Evolutionary conservation across 306 rosid genomes (phyloP), one percentile per base, ranked within the genome.

Genomic region (Rubus parviflorus): DNA sequence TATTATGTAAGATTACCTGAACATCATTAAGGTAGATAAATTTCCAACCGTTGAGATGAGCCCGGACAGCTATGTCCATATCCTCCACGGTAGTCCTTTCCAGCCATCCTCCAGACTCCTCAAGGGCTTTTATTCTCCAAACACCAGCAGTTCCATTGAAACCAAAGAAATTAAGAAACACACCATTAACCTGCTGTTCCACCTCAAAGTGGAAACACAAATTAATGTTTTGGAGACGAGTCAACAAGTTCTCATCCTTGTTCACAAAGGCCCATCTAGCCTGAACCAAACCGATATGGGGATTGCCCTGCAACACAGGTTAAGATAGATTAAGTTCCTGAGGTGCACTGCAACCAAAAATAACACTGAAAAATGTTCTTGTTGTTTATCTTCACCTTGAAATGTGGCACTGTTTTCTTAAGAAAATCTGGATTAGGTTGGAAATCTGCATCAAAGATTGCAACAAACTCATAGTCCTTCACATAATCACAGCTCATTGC

Each of bases 71-170:
- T 78, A 94, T 94, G 79, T 94, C 98, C 98, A 94, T 94, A 75
- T 94, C 98, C 84, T 94, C 97, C 38, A 94, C 98, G 7, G 98
- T 94, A 37, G 97, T 94, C 81, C 98, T 89, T 83, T 94, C 96
- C 11, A 94, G 89, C 97, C 98, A 94, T 49, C 98, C 98, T 37
- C 98, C 98, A 3, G 98, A 94, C 56, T 89, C 98, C 79, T 94
- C 97, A 0, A 94, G 86, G 43, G 98, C 94, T 86, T 92, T 86
- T 81, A 90, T 92, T 88, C 98, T 89, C 98, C 98, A 94, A 80
- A 94, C 97, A 72, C 98, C 98, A 30, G 98, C 98, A 63, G 98
- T 94, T 86, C 98, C 98, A 84, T 94, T 94, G 87, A 94, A 94
- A 62, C 98, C 98, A 56, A 94, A 92, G 85, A 94, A 94, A 82